A percentile compares a stretch with the other conserved stretches of the same genome.
phyloP scores from a whole-genome alignment of 257 asterid genomes.

The Solanum commersonii region DNA sequence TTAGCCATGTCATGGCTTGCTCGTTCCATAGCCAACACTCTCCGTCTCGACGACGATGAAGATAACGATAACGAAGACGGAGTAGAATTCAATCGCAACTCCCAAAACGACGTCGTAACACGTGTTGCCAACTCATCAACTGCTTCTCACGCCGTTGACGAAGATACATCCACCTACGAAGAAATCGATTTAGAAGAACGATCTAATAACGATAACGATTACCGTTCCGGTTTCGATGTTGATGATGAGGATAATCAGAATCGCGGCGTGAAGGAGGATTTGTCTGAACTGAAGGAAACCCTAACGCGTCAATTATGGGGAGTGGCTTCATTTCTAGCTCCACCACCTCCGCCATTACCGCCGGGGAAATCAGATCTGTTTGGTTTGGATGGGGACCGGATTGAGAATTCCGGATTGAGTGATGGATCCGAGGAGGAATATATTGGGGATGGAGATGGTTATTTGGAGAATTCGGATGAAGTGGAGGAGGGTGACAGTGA shows the following conservation, averaged over 20 bases:
- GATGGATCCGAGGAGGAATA: slow-evolving; percentile 21
- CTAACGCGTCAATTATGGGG: slow-evolving; percentile 87
- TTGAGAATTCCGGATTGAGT: background rate
- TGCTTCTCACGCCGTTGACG: slow-evolving; percentile 2
- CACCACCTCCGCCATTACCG: slow-evolving; percentile 63
- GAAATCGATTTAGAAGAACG: slow-evolving; percentile 26
- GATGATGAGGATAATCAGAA: slow-evolving; percentile 18
- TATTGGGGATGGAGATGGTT: background rate
- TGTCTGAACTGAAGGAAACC: slow-evolving; percentile 75
- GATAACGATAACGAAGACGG: background rate
- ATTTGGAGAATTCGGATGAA: slow-evolving; percentile 1
- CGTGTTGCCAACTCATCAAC: background rate
- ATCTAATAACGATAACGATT: slow-evolving; percentile 7
- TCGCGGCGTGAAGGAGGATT: slow-evolving; percentile 81
- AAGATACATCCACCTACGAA: background rate
- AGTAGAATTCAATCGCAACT: background rate
- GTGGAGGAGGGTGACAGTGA: slow-evolving; percentile 20
- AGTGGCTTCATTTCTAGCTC: slow-evolving; percentile 92
- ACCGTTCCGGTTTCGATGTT: background rate
- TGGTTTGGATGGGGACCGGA: slow-evolving; percentile 12
- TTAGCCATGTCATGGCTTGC: slow-evolving; percentile 80
- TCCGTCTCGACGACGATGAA: slow-evolving; percentile 60
- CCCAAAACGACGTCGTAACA: slow-evolving; percentile 6
- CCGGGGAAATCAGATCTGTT: slow-evolving; percentile 19
- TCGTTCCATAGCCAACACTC: slow-evolving; percentile 74